Evolutionary conservation across 192 early-diverging fungal species (phyloP), one percentile per base, ranked within the genome.

Genomic region (Coemansia sp.): DNA sequence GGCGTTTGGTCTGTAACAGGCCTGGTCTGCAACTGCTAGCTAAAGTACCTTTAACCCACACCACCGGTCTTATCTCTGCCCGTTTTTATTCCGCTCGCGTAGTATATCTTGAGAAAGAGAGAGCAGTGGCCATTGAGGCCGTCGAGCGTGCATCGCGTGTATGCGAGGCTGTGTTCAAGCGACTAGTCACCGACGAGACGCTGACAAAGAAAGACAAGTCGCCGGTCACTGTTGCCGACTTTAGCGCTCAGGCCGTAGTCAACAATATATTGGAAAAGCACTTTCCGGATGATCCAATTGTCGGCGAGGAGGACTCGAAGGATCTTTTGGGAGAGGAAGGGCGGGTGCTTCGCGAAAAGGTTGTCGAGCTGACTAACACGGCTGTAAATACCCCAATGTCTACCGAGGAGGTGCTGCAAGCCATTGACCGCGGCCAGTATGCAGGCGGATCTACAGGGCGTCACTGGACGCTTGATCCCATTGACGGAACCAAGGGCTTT

Each of bases 401-500:
- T 42, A 82, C 87, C 51, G 85, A 90, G 11, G 81, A 92, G 80
- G 53, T 98, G 5, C 73, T 92, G 12, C 75, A 85, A 22, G 83
- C 90, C n/a, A 98, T 99, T 81, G 97, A 99, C 62, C 83, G 90
- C 21, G 97, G 96, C 1, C 89, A 85, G 54, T 93, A 88, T 73
- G 88, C 67, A 11, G 94, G 93, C 19, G 93, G 94, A 3, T 31
- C 87, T 1, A 71, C 73, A 42, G 93, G 91, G 22, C 86, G 94
- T 44, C 81, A 84, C 66, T 93, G 91, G 91, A 87, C 90, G n/a
- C 82, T 93, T 38, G 91, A 93, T 68, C 91, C 91, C 10, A 87
- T 91, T 75, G 95, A 99, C 75, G 97, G 97, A n/a, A 99, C 97
- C 25, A 97, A 96, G 73, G 97, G 97, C 20, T 99, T 99, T 68